Percentiles rank a stretch among this genome's conserved stretches.
These are phyloP conservation scores for Albifimbria verrucaria DNA, from an alignment of 2,329 filamentous ascomycete species.

Conservation along the genomic window DNA sequence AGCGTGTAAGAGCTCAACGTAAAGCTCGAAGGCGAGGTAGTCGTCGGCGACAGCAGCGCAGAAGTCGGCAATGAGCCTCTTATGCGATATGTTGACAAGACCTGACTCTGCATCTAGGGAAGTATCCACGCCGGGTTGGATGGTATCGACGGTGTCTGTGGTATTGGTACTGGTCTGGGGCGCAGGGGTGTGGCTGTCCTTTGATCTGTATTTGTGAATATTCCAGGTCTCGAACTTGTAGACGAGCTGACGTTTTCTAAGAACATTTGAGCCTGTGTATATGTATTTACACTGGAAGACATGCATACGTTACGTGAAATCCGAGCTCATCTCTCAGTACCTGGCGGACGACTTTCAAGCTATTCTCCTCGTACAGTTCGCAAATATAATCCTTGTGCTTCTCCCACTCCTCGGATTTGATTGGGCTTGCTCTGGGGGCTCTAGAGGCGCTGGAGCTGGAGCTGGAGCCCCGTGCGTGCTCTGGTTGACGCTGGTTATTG, in stretches of 20 bases:
- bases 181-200: constrained; percentile 7
- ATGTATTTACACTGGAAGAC: not conserved
- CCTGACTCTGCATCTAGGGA: too few species aligned
- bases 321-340: not conserved
- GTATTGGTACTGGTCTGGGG: too few species aligned
- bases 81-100: constrained; percentile 4
- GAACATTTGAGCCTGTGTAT: not conserved
- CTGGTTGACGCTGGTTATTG: too few species aligned
- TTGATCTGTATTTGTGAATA: constrained; percentile 25
- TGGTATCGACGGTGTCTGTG: too few species aligned
- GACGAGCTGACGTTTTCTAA: constrained; percentile 26
- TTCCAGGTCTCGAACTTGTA: constrained; percentile 25
- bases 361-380: not conserved
- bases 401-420: not conserved
- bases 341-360: not conserved
- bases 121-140: too few species aligned
- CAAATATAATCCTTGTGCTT: not conserved
- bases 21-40: constrained; percentile 17
- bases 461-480: too few species aligned
- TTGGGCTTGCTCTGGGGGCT: not conserved
- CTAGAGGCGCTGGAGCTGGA: not conserved
- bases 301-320: not conserved
- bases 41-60: constrained; percentile 20
- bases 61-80: constrained; percentile 22
- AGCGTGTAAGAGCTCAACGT: constrained; percentile 10